phyloP scores from a whole-genome alignment of 1,284 basidiomycete genomes.

The Xerocomus nothofagi region DNA sequence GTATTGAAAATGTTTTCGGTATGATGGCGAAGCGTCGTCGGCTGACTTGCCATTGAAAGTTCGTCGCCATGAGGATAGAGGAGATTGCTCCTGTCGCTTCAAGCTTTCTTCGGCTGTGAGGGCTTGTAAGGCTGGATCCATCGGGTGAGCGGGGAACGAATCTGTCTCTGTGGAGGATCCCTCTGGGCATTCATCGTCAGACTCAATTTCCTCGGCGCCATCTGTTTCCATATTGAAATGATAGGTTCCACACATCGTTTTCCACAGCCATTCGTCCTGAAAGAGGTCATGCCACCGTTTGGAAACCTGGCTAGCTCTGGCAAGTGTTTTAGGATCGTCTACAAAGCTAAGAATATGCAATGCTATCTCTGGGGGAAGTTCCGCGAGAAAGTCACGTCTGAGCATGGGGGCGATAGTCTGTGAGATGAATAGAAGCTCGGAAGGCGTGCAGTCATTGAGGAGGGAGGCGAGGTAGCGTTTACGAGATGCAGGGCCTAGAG shows the following conservation, averaged over 20 bases:
- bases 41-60: constrained; percentile 17
- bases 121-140: constrained; percentile 43
- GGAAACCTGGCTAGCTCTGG: constrained; percentile 73
- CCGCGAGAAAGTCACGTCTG: constrained; percentile 83
- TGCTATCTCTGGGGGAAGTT: constrained; percentile 83
- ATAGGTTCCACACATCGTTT: constrained; percentile 67
- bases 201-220: constrained; percentile 10
- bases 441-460: constrained; percentile 63
- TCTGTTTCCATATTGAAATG: constrained; percentile 43
- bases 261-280: constrained; percentile 87
- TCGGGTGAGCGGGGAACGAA: constrained; percentile 34
- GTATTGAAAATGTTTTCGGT: constrained; percentile 72
- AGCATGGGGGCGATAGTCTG: constrained; percentile 76
- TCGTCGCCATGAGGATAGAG: constrained; percentile 25
- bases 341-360: constrained; percentile 82
- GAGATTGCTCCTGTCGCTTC: constrained; percentile 24
- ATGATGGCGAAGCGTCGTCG: constrained; percentile 45
- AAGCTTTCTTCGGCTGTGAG: constrained; percentile 37
- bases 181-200: constrained; percentile 15
- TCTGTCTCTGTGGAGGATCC: constrained; percentile 34
- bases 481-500: constrained; percentile 44
- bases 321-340: constrained; percentile 78
- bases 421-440: constrained; percentile 81
- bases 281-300: constrained; percentile 76
- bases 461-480: constrained; percentile 64